A percentile compares a stretch with the other conserved stretches of the same genome.
phyloP scores from a whole-genome alignment of 805 yeast genomes.

The Candida lessepsii region DNA sequence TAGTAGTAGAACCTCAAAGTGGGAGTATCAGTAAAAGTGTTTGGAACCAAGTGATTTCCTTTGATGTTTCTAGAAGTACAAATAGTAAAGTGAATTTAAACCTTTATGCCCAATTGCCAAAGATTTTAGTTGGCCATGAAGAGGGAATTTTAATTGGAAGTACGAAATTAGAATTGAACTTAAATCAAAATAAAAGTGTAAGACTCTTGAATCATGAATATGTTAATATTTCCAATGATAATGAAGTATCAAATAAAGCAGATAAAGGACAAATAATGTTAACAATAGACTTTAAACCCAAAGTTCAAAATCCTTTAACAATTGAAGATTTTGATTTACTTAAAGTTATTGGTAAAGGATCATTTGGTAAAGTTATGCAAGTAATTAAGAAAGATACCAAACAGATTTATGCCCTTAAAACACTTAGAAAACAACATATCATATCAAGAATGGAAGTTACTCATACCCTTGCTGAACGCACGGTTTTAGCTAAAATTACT shows the following conservation, averaged over 20 bases:
- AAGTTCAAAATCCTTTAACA: slow-evolving; percentile 62
- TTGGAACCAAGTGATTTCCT: slow-evolving; percentile 87
- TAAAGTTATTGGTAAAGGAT: slow-evolving; percentile 96
- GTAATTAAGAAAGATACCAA: slow-evolving; percentile 94
- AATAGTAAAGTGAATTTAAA: slow-evolving; percentile 67
- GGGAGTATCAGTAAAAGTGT: slow-evolving; percentile 77
- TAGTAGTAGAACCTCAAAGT: slow-evolving; percentile 80
- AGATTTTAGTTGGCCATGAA: slow-evolving; percentile 40
- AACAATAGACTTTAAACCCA: slow-evolving; percentile 67
- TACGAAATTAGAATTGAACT: slow-evolving; percentile 57
- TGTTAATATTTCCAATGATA: slow-evolving; percentile 27
- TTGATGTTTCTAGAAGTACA: slow-evolving; percentile 62
- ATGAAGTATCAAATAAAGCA: slow-evolving; percentile 22
- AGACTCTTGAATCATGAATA: slow-evolving; percentile 65
- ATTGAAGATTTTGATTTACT: slow-evolving; percentile 91
- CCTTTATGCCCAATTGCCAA: slow-evolving; percentile 76
- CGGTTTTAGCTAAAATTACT: slow-evolving; percentile 87
- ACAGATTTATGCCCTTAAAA: slow-evolving; percentile 91
- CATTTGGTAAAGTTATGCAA: slow-evolving; percentile 99
- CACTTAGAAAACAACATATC: slow-evolving; percentile 90
- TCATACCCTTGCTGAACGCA: slow-evolving; percentile 94
- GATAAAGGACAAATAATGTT: slow-evolving; percentile 53
- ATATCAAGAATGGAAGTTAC: slow-evolving; percentile 93
- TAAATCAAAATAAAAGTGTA: slow-evolving; percentile 48
- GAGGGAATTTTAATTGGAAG: slow-evolving; percentile 63